Conservation (phyloP, 2,329 filamentous ascomycete species). For the Penicillium sp. region DNA sequence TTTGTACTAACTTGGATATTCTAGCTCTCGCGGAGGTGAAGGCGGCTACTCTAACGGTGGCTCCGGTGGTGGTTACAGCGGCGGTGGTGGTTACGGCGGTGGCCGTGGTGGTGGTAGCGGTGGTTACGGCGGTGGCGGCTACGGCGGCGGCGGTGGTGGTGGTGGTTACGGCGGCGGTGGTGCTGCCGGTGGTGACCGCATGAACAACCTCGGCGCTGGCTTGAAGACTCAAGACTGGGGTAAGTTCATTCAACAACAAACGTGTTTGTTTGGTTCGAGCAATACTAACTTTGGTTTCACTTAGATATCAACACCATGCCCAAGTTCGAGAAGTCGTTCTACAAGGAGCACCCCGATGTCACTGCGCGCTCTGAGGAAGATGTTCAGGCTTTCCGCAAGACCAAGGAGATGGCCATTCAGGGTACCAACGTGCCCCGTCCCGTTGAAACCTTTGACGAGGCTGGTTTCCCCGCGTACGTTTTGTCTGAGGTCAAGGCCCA, state of each 20-base stretch:
- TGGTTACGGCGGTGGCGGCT: constrained; percentile 34
- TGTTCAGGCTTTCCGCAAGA: constrained; percentile 82
- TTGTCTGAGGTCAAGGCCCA: constrained; percentile 99
- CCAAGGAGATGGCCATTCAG: constrained; percentile 79
- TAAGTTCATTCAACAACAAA: constrained; percentile 49
- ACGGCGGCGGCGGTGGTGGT: constrained; percentile 34
- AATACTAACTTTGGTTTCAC: constrained; percentile 25
- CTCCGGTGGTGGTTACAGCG: constrained; percentile 28
- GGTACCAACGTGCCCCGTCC: constrained; percentile 84
- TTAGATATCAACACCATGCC: constrained; percentile 74
- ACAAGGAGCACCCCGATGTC: constrained; percentile 89
- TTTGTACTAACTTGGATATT: constrained; percentile 15
- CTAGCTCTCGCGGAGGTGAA: constrained; percentile 46
- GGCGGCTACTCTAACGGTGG: constrained; percentile 49
- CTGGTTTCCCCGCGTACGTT: constrained; percentile 93
- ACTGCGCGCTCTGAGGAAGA: constrained; percentile 71
- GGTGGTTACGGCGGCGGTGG: constrained; percentile 47
- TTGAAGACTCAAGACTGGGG: constrained; percentile 88
- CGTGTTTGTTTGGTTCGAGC: not conserved
- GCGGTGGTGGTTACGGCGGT: constrained; percentile 48
- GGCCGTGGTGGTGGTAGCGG: constrained; percentile 31
- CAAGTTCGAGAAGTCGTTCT: constrained; percentile 99
- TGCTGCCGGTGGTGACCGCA: constrained; percentile 81
- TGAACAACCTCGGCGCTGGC: constrained; percentile 84
- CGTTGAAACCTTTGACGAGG: constrained; percentile 96